phyloP scores from a whole-genome alignment of 2,329 filamentous ascomycete genomes.

The Botrytis aclada region DNA sequence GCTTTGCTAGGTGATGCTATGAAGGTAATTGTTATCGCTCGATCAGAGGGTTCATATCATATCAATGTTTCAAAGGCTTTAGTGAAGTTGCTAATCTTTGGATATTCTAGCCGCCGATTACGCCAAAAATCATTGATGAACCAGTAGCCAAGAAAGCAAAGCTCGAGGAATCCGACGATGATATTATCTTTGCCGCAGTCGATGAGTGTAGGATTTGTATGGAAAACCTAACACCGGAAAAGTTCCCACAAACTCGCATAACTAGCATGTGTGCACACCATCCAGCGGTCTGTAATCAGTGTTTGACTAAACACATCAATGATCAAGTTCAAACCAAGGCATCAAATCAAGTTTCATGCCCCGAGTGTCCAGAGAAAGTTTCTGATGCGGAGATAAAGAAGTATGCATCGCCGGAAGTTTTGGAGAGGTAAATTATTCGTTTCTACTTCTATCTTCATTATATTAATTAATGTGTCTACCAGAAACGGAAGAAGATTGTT shows the following conservation, averaged over 20 bases:
- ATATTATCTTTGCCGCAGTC: not conserved
- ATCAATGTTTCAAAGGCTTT: too few species aligned
- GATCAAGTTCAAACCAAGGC: not conserved
- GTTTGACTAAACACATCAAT: not conserved
- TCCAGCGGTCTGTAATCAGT: not conserved
- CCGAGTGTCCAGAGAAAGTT: not conserved
- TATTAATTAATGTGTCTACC: not conserved
- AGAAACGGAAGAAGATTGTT: not conserved
- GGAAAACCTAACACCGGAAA: not conserved
- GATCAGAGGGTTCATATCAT: not conserved
- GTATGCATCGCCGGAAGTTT: conserved; percentile 5
- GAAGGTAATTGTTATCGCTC: not conserved
- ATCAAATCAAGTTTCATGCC: not conserved
- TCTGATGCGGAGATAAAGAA: conserved; percentile 2
- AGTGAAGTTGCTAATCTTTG: not conserved
- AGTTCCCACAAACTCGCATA: conserved; percentile 6
- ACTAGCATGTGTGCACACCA: not conserved
- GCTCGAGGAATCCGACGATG: not conserved
- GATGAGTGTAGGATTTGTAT: not conserved
- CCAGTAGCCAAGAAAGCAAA: not conserved
- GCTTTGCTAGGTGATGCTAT: not conserved
- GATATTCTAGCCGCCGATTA: not conserved
- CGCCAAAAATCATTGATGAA: not conserved
- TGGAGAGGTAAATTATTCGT: not conserved
- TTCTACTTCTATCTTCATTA: not conserved